phyloP scores from a whole-genome alignment of 768 basidiomycete genomes.

The Boletus barrowsii region DNA sequence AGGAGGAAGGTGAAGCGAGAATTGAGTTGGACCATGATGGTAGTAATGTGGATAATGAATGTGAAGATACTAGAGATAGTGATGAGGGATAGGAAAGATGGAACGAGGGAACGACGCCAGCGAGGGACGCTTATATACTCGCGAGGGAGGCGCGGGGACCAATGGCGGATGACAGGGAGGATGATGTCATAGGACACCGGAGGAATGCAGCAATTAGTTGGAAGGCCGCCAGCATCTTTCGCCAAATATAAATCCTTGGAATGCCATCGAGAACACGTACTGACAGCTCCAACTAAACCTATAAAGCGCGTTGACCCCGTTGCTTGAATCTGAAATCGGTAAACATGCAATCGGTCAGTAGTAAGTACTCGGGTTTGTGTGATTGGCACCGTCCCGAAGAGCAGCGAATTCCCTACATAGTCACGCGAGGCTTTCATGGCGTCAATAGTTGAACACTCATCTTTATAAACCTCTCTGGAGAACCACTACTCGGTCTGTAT shows the following conservation, averaged over 20 bases:
- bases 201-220: slow-evolving; percentile 1
- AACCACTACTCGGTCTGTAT: too few relatives aligned
- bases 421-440: too few relatives aligned
- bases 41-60: slow-evolving; percentile 28
- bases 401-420: too few relatives aligned
- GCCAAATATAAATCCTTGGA: not conserved
- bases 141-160: slow-evolving; percentile 1
- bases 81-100: slow-evolving; percentile 7
- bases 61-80: slow-evolving; percentile 19
- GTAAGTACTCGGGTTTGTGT: too few relatives aligned
- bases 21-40: slow-evolving; percentile 28
- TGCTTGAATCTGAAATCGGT: too few relatives aligned
- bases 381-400: too few relatives aligned
- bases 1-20: slow-evolving; percentile 30
- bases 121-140: slow-evolving; percentile 20
- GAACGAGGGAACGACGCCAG: not conserved
- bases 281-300: too few relatives aligned
- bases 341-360: too few relatives aligned
- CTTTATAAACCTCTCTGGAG: too few relatives aligned
- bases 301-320: too few relatives aligned
- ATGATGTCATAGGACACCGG: slow-evolving; percentile 15
- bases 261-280: not conserved
- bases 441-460: too few relatives aligned
- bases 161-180: slow-evolving; percentile 12
- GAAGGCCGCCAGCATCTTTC: not conserved